These are phyloP conservation scores for Ramaria sp. DNA, from an alignment of 768 basidiomycete species.

Conservation along the genomic window DNA sequence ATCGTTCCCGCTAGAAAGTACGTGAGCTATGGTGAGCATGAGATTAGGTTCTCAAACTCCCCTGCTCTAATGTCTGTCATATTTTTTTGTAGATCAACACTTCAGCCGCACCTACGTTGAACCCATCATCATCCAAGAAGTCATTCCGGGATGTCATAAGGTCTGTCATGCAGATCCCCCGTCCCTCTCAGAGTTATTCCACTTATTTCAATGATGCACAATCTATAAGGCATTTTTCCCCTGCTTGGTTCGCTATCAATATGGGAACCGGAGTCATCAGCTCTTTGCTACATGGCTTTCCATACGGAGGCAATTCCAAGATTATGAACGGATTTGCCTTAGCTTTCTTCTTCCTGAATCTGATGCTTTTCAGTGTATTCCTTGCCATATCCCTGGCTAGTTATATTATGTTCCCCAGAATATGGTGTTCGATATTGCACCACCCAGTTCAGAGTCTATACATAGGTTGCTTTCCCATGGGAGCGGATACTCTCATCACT, in stretches of 20 bases:
- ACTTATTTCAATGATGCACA: neutral
- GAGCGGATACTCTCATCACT: constrained; percentile 1
- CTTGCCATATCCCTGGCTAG: neutral
- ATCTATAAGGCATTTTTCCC: constrained; percentile 6
- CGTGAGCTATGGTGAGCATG: no score
- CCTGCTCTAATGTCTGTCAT: no score
- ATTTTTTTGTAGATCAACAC: no score
- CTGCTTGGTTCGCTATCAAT: constrained; percentile 11
- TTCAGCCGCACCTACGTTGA: neutral
- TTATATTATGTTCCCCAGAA: neutral
- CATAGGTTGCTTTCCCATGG: constrained; percentile 6
- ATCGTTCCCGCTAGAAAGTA: no score
- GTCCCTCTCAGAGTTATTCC: neutral
- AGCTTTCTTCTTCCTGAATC: constrained; percentile 4
- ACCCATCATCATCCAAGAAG: neutral
- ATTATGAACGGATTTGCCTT: constrained; percentile 3
- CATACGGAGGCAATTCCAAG: constrained; percentile 1
- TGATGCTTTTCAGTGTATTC: constrained; percentile 3
- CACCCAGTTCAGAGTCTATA: constrained; percentile 9
- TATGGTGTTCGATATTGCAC: neutral
- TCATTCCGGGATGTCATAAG: neutral
- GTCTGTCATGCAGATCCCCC: neutral
- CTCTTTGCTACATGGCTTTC: constrained; percentile 5
- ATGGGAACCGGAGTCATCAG: constrained; percentile 11
- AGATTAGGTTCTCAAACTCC: no score